Percentiles rank a stretch among this genome's conserved stretches.
Evolutionary conservation across 768 basidiomycete species (phyloP).

Genomic region (Leucosporidium creatinivorum): DNA sequence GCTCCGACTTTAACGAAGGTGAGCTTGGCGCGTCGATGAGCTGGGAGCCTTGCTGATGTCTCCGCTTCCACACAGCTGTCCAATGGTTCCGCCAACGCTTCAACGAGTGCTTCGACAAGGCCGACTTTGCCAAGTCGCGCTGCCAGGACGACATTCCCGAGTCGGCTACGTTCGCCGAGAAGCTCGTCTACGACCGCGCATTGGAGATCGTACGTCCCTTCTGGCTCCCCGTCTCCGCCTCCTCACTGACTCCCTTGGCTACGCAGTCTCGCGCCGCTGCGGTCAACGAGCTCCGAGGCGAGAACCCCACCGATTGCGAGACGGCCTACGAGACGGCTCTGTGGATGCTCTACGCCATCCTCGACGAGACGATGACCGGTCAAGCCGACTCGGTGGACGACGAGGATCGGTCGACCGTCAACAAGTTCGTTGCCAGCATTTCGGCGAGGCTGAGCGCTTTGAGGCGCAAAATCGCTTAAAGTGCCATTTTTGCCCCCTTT

Average conservation of each 20-base stretch:
- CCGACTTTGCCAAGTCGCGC: slow-evolving; percentile 50
- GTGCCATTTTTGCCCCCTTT: background rate
- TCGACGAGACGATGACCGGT: slow-evolving; percentile 56
- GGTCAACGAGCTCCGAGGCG: slow-evolving; percentile 75
- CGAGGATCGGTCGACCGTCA: slow-evolving; percentile 43
- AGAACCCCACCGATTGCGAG: slow-evolving; percentile 74
- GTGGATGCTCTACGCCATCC: slow-evolving; percentile 85
- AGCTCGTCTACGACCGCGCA: slow-evolving; percentile 86
- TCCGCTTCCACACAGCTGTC: slow-evolving; percentile 39
- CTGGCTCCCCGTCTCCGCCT: background rate
- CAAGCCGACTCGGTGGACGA: slow-evolving; percentile 39
- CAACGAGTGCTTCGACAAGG: slow-evolving; percentile 87
- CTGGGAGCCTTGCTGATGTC: slow-evolving; percentile 30
- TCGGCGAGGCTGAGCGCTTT: slow-evolving; percentile 16
- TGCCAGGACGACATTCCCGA: slow-evolving; percentile 62
- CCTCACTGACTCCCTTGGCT: too few species aligned
- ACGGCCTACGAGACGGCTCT: slow-evolving; percentile 89
- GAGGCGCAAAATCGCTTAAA: slow-evolving; percentile 22
- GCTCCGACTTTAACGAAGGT: slow-evolving; percentile 57
- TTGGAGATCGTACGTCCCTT: slow-evolving; percentile 61
- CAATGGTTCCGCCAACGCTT: slow-evolving; percentile 91
- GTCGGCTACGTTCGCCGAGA: slow-evolving; percentile 75
- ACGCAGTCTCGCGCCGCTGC: slow-evolving; percentile 83
- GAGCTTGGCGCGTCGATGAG: slow-evolving; percentile 62
- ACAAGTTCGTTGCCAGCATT: slow-evolving; percentile 38